Conservation (phyloP, 768 basidiomycete genomes). For the Tylopilus rubrobrunneus region DNA sequence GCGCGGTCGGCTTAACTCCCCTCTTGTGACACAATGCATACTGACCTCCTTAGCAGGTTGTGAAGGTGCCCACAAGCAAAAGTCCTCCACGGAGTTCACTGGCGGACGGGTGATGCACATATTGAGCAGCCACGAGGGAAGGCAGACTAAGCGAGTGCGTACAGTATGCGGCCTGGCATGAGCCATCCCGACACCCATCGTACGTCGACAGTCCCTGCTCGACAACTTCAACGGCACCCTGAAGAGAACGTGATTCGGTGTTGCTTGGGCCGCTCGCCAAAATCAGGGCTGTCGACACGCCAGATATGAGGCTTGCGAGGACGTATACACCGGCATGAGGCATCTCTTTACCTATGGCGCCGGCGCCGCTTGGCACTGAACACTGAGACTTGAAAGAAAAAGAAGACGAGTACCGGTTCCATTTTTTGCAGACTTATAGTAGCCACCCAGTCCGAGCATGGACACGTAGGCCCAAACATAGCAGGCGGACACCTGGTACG, state of each 20-base stretch:
- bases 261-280: slow-evolving; percentile 23
- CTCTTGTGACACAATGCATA: slow-evolving; percentile 4
- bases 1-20: slow-evolving; percentile 13
- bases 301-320: slow-evolving; percentile 20
- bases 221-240: slow-evolving; percentile 42
- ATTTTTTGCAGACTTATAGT: slow-evolving; percentile 20
- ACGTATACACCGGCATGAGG: slow-evolving; percentile 10
- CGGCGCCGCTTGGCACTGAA: slow-evolving; percentile 7
- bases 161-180: slow-evolving; percentile 68
- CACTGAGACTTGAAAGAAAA: slow-evolving; percentile 4
- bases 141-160: slow-evolving; percentile 19
- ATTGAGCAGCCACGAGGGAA: background rate
- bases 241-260: slow-evolving; percentile 47
- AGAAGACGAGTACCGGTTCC: slow-evolving; percentile 1
- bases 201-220: slow-evolving; percentile 62
- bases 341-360: slow-evolving; percentile 21
- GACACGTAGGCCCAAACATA: slow-evolving; percentile 20
- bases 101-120: background rate
- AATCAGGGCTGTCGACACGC: slow-evolving; percentile 18
- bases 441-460: slow-evolving; percentile 19
- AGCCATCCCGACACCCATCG: slow-evolving; percentile 57
- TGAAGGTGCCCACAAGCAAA: slow-evolving; percentile 52
- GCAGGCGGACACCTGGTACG: slow-evolving; percentile 16
- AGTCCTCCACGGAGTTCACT: slow-evolving; percentile 59
- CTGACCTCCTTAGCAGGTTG: slow-evolving; percentile 57